A percentile compares a stretch with the other conserved stretches of the same genome.
Conservation (phyloP, 225 moss, liverwort and hornwort species). For the Marchantia paleacea region DNA sequence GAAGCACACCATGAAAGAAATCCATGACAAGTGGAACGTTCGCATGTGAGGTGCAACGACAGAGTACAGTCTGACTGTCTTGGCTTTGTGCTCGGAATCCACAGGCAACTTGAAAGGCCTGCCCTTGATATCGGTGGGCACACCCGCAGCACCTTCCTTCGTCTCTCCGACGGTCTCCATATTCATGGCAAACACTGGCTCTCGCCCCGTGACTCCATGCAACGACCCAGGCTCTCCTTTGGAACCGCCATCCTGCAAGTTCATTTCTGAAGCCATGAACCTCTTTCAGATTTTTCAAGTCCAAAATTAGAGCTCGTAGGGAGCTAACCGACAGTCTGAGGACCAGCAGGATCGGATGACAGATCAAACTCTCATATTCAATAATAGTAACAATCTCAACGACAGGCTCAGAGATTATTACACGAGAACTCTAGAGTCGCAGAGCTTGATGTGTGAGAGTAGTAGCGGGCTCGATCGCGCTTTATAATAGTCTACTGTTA, state of each 20-base stretch:
- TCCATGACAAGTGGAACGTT: slow-evolving; percentile 66
- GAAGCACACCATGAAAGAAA: slow-evolving; percentile 76
- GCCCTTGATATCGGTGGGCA: slow-evolving; percentile 20
- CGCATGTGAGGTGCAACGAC: slow-evolving; percentile 68
- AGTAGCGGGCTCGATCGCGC: background rate
- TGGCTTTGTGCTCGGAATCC: slow-evolving; percentile 73
- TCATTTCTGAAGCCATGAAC: background rate
- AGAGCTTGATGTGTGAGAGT: background rate
- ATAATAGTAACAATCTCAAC: background rate
- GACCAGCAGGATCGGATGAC: background rate
- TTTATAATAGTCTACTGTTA: background rate
- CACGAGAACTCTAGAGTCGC: background rate
- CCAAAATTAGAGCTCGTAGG: background rate
- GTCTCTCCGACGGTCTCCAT: slow-evolving; percentile 12
- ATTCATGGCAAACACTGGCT: slow-evolving; percentile 27
- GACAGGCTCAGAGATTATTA: background rate
- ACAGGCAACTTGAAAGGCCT: slow-evolving; percentile 58
- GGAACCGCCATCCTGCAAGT: too few species aligned
- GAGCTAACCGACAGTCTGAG: background rate
- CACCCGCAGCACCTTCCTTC: background rate
- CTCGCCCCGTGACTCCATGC: slow-evolving; percentile 68
- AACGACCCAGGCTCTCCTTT: slow-evolving; percentile 63
- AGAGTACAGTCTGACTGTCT: slow-evolving; percentile 52
- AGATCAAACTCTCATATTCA: background rate
- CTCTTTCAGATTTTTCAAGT: background rate